A percentile compares a stretch with the other conserved stretches of the same genome.
Evolutionary conservation across 768 basidiomycete species (phyloP).

Genomic region (Agaricus subrufescens): DNA sequence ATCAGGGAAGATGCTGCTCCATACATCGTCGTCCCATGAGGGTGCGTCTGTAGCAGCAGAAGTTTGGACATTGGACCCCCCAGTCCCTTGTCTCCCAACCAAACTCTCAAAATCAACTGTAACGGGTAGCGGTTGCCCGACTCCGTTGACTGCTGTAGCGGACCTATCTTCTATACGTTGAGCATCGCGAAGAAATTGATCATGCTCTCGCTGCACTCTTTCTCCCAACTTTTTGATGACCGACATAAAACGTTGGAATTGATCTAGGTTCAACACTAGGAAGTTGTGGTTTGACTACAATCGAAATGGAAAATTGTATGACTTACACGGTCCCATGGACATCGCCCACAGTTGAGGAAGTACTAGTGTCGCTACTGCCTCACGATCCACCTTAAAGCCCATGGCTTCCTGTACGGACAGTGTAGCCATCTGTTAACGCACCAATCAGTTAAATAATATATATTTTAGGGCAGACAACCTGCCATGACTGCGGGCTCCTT

Average conservation of each 20-base stretch:
- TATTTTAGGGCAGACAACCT: constrained; percentile 12
- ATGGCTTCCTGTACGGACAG: constrained; percentile 91
- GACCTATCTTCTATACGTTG: constrained; percentile 85
- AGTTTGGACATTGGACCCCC: constrained; percentile 36
- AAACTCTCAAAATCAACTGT: constrained; percentile 84
- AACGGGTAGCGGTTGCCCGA: constrained; percentile 24
- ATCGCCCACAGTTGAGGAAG: constrained; percentile 94
- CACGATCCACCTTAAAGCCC: constrained; percentile 91
- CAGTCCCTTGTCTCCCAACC: constrained; percentile 48
- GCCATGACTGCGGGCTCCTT: constrained; percentile 96
- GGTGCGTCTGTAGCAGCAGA: constrained; percentile 30
- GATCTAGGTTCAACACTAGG: constrained; percentile 71
- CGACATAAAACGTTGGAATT: constrained; percentile 91
- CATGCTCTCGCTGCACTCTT: constrained; percentile 90
- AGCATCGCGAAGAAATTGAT: constrained; percentile 88
- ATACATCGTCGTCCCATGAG: constrained; percentile 80
- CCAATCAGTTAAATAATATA: neutral
- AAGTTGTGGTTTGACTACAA: neutral
- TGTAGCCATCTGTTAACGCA: constrained; percentile 68
- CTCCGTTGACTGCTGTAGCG: constrained; percentile 40
- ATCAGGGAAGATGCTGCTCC: constrained; percentile 71
- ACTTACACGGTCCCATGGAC: constrained; percentile 91
- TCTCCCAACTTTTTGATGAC: constrained; percentile 74
- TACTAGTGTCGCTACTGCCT: constrained; percentile 85
- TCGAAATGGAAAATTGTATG: neutral